A percentile compares a stretch with the other conserved stretches of the same genome.
Conservation (phyloP, 2,329 filamentous ascomycete species). For the Chaetomium sp. region DNA sequence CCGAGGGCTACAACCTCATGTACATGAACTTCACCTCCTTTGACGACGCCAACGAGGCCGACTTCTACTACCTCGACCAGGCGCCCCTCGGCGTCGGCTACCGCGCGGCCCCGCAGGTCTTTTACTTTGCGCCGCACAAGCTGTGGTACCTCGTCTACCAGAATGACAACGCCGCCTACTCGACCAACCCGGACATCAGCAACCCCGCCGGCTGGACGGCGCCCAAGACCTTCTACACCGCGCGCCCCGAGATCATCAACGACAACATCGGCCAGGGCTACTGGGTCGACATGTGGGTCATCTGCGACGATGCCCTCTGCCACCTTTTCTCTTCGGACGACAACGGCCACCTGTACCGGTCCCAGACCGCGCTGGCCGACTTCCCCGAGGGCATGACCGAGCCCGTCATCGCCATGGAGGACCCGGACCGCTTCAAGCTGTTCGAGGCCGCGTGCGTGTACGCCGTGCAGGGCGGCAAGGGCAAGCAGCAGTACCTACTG, state of each 20-base stretch:
- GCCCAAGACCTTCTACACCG: conserved; percentile 41
- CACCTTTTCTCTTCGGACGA: conserved; percentile 47
- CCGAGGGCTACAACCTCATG: conserved; percentile 43
- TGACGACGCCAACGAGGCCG: conserved; percentile 37
- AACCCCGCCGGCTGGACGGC: conserved; percentile 46
- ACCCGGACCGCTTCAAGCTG: conserved; percentile 38
- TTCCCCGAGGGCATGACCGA: conserved; percentile 44
- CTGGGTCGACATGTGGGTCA: conserved; percentile 50
- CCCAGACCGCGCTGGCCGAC: conserved; percentile 39
- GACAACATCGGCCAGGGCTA: conserved; percentile 42
- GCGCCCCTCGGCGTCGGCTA: conserved; percentile 44
- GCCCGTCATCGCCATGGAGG: conserved; percentile 41
- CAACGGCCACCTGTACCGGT: conserved; percentile 46
- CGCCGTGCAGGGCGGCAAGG: conserved; percentile 33
- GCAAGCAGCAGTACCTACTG: conserved; percentile 43
- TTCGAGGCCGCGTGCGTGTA: conserved; percentile 46
- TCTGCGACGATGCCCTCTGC: conserved; percentile 43
- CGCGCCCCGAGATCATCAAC: conserved; percentile 39
- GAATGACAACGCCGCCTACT: conserved; percentile 48
- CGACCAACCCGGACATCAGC: conserved; percentile 45
- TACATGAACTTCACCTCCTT: conserved; percentile 47
- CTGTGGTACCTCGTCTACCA: conserved; percentile 48
- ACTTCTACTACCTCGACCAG: conserved; percentile 45
- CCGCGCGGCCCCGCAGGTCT: conserved; percentile 46
- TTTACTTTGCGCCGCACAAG: conserved; percentile 46